A percentile compares a stretch with the other conserved stretches of the same genome.
Conservation (phyloP, 768 basidiomycete genomes). For the Boletus insuetus region DNA sequence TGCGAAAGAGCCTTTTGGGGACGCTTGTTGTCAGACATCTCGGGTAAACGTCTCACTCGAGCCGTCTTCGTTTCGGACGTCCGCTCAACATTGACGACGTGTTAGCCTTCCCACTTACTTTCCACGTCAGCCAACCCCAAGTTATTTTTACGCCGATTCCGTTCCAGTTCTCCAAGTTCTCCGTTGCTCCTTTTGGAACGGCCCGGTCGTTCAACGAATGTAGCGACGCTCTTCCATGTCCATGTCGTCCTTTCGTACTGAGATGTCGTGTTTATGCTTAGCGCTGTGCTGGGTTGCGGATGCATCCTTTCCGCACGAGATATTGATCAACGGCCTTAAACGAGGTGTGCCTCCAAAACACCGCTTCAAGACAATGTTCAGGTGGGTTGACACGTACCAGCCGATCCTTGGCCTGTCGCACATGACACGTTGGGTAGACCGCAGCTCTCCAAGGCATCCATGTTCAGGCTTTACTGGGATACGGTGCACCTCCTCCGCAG, state of each 20-base stretch:
- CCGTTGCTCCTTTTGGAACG: slow-evolving; percentile 34
- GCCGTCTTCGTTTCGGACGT: too few relatives aligned
- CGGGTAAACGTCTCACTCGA: slow-evolving; percentile 33
- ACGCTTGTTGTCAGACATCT: slow-evolving; percentile 48
- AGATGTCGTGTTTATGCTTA: slow-evolving; percentile 25
- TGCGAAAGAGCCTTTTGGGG: slow-evolving; percentile 67
- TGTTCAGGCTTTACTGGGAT: slow-evolving; percentile 46
- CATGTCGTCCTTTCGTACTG: not conserved
- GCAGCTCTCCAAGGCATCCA: slow-evolving; percentile 47
- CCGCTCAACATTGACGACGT: not conserved
- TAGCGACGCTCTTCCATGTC: slow-evolving; percentile 29
- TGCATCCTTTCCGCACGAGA: slow-evolving; percentile 45
- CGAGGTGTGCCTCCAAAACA: slow-evolving; percentile 76
- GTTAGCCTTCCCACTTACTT: slow-evolving; percentile 48
- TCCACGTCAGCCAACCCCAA: slow-evolving; percentile 45
- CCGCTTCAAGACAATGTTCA: slow-evolving; percentile 56
- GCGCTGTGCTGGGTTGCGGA: slow-evolving; percentile 73
- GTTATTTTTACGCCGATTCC: slow-evolving; percentile 57
- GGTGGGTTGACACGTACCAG: slow-evolving; percentile 41
- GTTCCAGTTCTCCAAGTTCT: slow-evolving; percentile 55
- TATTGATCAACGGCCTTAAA: slow-evolving; percentile 76
- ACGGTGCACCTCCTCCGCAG: slow-evolving; percentile 19
- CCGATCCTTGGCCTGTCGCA: not conserved
- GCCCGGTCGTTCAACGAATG: slow-evolving; percentile 67
- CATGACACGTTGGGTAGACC: slow-evolving; percentile 39